phyloP scores from a whole-genome alignment of 768 basidiomycete species.

The Mycena haematopus region DNA sequence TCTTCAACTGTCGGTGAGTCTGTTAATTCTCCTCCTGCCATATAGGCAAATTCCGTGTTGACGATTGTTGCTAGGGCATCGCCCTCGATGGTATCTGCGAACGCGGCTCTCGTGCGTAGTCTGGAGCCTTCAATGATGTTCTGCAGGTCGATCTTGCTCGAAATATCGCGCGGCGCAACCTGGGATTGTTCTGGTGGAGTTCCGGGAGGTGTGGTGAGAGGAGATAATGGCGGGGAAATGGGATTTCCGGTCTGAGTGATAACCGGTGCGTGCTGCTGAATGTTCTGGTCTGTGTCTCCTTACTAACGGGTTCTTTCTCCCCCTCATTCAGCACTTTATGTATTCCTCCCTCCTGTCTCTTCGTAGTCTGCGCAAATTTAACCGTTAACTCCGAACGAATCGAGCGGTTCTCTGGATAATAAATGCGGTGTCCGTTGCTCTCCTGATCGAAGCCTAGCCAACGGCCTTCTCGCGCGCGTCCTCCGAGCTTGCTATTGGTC shows the following conservation, averaged over 20 bases:
- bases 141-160: neutral
- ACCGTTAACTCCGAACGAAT: neutral
- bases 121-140: neutral
- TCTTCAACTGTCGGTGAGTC: constrained; percentile 1
- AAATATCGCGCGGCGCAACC: neutral
- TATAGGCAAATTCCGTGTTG: neutral
- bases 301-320: neutral
- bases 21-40: neutral
- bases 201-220: neutral
- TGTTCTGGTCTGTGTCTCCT: neutral
- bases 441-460: neutral
- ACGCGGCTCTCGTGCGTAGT: neutral
- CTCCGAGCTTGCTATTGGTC: neutral
- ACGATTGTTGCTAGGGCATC: neutral
- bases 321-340: neutral
- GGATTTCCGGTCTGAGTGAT: neutral
- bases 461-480: neutral
- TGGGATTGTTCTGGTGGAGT: neutral
- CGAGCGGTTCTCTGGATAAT: neutral
- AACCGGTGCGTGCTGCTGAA: neutral
- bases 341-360: neutral
- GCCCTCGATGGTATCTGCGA: neutral
- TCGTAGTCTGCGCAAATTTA: neutral
- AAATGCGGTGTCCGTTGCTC: neutral
- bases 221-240: neutral